Base-by-base conservation (phyloP, 116 monocot genomes). In the Posidonia oceanica region DNA sequence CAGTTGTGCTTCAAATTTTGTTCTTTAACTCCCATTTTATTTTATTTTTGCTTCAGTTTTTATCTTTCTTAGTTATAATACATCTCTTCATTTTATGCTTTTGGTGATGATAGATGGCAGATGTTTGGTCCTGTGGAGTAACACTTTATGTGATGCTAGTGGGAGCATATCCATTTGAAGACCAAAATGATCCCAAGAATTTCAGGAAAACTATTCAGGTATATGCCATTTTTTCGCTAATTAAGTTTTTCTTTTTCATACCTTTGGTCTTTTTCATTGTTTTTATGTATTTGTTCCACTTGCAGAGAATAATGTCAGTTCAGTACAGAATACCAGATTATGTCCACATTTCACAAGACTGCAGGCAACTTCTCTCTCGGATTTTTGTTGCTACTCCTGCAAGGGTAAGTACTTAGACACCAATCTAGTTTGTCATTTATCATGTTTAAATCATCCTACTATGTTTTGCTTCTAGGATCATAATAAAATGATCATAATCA, bases 101-200 rank as follows among this genome's bases (percentile, higher is more conserved):
- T 61, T 51, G 17, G 23, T 18, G 48, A 17, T 56, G 39, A 48
- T 23, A 72, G 71, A 59, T 72, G 23, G 91, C 95, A 70, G 95
- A 95, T 78, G 95, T 95, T 1, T 91, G 95, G 95, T 95, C 95
- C 12, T 91, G 91, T 75, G 91, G 91, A 7, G 95, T 91, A 61
- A 91, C 91, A 52, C 81, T 95, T 1, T 95, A 95, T 65, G 88
- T 91, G 54, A 95, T 95, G 95, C 82, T 95, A 63, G 95, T 95
- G 3, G 95, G 95, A 54, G 88, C 88, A 20, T 95, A 95, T 71
- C 95, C 95, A 3, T 95, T 95, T 76, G 95, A 95, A 72, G 95
- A 95, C 73, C 91, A 79, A 20, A 72, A 83, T 36, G 95, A 95
- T 70, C 95, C 95, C 3, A 95, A 76, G 79, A 95, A 95, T 79